Conservation (phyloP, 2,329 filamentous ascomycete genomes). For the Colletotrichum cereale region DNA sequence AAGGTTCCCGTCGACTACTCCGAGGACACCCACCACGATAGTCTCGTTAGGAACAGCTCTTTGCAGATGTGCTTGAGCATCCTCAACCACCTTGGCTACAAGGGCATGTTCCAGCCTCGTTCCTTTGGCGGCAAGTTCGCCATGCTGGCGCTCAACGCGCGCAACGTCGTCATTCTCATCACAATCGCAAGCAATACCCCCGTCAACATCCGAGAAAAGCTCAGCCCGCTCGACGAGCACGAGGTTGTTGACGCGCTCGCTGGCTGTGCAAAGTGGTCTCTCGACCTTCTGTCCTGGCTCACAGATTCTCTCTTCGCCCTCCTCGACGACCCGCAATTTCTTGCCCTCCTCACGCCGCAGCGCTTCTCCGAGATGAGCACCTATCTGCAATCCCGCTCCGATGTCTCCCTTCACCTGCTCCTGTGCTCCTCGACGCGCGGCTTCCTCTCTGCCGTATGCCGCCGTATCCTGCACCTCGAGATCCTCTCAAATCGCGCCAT, state of each 20-base stretch:
- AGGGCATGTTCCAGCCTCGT: slow-evolving; percentile 71
- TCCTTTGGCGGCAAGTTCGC: slow-evolving; percentile 80
- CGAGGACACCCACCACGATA: slow-evolving; percentile 77
- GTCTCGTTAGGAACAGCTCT: slow-evolving; percentile 77
- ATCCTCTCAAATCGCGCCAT: slow-evolving; percentile 61
- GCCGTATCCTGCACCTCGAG: slow-evolving; percentile 71
- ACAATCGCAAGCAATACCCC: slow-evolving; percentile 72
- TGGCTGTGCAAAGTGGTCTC: slow-evolving; percentile 82
- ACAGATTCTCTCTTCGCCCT: slow-evolving; percentile 70
- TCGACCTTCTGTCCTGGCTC: slow-evolving; percentile 76
- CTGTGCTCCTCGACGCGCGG: slow-evolving; percentile 81
- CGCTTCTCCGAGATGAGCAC: slow-evolving; percentile 62
- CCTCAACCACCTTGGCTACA: slow-evolving; percentile 82
- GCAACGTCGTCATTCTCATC: slow-evolving; percentile 76
- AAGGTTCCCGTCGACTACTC: slow-evolving; percentile 86
- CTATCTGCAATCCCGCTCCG: slow-evolving; percentile 67
- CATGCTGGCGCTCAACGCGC: slow-evolving; percentile 79
- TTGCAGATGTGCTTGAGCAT: slow-evolving; percentile 84
- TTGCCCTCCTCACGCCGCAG: slow-evolving; percentile 60
- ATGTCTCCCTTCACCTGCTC: slow-evolving; percentile 72
- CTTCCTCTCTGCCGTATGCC: slow-evolving; percentile 77
- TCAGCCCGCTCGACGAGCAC: slow-evolving; percentile 73
- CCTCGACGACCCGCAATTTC: slow-evolving; percentile 64
- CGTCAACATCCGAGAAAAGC: slow-evolving; percentile 65
- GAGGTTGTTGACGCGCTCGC: slow-evolving; percentile 80